These are phyloP conservation scores for Linum trigynum DNA, from an alignment of 345 rosid species.

Conservation along the genomic window DNA sequence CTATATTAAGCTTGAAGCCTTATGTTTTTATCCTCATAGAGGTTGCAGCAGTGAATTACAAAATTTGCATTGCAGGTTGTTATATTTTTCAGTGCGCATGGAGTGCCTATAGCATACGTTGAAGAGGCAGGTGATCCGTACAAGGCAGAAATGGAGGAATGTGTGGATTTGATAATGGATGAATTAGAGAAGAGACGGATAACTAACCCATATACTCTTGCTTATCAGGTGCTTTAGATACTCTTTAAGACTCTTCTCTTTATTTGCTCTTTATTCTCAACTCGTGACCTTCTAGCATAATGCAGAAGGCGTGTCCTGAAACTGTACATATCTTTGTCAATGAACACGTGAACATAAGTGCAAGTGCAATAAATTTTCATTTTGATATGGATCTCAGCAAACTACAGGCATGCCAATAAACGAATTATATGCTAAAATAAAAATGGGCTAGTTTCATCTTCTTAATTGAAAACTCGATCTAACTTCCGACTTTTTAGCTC, in stretches of 20 bases:
- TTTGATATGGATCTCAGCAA: too few species aligned
- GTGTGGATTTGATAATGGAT: slow-evolving; percentile 90
- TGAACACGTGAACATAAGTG: too few species aligned
- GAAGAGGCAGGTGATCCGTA: slow-evolving; percentile 99
- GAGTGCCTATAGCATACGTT: slow-evolving; percentile 98
- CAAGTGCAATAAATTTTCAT: too few species aligned
- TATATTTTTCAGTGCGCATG: slow-evolving; percentile 98
- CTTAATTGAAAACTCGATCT: too few species aligned
- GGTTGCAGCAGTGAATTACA: slow-evolving; percentile 8
- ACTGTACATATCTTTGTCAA: too few species aligned
- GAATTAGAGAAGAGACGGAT: slow-evolving; percentile 82
- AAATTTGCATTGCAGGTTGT: slow-evolving; percentile 53
- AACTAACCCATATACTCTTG: slow-evolving; percentile 69
- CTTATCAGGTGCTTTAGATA: slow-evolving; percentile 65
- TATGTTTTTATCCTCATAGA: background rate
- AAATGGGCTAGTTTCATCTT: too few species aligned
- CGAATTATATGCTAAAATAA: too few species aligned
- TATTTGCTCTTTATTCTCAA: background rate
- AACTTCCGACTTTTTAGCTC: too few species aligned
- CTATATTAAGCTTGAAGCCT: background rate
- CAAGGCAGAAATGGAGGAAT: slow-evolving; percentile 99
- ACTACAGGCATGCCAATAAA: too few species aligned
- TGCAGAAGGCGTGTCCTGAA: background rate
- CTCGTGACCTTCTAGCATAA: background rate
- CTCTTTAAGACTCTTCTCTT: background rate